Percentiles rank a stretch among this genome's conserved stretches.
phyloP scores from a whole-genome alignment of 495 filamentous ascomycete species.

The Chaetomium tenue region DNA sequence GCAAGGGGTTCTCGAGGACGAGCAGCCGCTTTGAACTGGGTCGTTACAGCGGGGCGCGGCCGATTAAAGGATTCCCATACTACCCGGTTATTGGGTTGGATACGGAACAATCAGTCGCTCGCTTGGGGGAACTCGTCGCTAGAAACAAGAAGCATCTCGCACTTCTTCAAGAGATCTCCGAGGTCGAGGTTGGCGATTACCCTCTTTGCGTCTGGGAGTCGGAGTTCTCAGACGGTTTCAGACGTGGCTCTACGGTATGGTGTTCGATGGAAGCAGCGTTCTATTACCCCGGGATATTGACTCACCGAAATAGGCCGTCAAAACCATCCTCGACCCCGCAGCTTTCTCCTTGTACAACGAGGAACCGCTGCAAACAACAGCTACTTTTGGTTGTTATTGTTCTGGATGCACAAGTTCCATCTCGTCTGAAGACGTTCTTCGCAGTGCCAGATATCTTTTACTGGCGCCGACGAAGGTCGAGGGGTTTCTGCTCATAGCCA shows the following conservation, averaged over 20 bases:
- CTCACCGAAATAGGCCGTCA: not conserved
- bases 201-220: not conserved
- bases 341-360: not conserved
- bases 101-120: not conserved
- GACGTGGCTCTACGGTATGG: not conserved
- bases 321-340: constrained; percentile 6
- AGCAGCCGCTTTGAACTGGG: constrained; percentile 3
- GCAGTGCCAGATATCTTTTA: not conserved
- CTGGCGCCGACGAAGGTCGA: not conserved
- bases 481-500: not conserved
- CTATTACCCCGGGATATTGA: not conserved
- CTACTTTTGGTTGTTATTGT: constrained; percentile 2
- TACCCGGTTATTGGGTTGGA: not conserved
- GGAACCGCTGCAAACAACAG: too few relatives aligned
- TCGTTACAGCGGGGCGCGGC: not conserved
- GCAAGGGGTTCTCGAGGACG: not conserved
- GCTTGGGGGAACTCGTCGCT: not conserved
- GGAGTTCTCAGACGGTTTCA: not conserved
- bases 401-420: not conserved
- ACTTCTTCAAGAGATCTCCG: not conserved
- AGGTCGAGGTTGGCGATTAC: not conserved
- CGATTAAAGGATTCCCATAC: not conserved
- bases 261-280: not conserved
- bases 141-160: not conserved
- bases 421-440: not conserved